A percentile compares a stretch with the other conserved stretches of the same genome.
Conservation (phyloP, 73 alveolate genomes). For the Uronychia setigera region DNA sequence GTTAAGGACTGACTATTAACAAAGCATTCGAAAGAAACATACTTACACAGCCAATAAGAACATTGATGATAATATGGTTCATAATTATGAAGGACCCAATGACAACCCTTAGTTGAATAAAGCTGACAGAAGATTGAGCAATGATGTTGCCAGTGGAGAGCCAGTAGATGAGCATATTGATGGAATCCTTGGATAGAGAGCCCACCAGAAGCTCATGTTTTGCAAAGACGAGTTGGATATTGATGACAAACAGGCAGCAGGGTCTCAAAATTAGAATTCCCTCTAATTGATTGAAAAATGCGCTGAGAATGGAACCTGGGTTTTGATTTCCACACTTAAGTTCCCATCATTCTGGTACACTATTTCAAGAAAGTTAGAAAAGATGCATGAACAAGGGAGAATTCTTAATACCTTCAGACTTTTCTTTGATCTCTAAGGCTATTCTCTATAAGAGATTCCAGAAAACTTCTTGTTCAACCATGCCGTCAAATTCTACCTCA, state of each 20-base stretch:
- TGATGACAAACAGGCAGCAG: conserved; percentile 58
- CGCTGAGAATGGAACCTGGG: conserved; percentile 89
- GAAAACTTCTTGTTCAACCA: conserved; percentile 65
- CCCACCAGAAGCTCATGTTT: conserved; percentile 34
- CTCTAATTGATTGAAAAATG: conserved; percentile 69
- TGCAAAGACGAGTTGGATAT: conserved; percentile 66
- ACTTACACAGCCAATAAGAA: conserved; percentile 42
- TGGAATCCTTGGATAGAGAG: neutral
- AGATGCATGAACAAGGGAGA: conserved; percentile 49
- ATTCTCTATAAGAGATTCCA: conserved; percentile 66
- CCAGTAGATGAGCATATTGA: conserved; percentile 20
- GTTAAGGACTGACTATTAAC: conserved; percentile 52
- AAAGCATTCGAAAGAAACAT: conserved; percentile 42
- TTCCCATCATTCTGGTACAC: conserved; percentile 76
- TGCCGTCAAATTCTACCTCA: conserved; percentile 63
- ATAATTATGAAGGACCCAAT: neutral
- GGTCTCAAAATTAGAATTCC: conserved; percentile 41
- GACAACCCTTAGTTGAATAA: neutral
- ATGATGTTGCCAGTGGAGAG: conserved; percentile 40
- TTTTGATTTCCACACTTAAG: conserved; percentile 65
- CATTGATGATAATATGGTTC: conserved; percentile 29
- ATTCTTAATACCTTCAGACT: conserved; percentile 67
- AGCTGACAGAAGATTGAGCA: conserved; percentile 14
- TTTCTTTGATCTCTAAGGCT: conserved; percentile 78
- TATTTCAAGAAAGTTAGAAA: conserved; percentile 45